Percentiles rank a stretch among this genome's conserved stretches.
Evolutionary conservation across 768 basidiomycete genomes (phyloP).

Genomic region (Pleurotus pulmonarius): DNA sequence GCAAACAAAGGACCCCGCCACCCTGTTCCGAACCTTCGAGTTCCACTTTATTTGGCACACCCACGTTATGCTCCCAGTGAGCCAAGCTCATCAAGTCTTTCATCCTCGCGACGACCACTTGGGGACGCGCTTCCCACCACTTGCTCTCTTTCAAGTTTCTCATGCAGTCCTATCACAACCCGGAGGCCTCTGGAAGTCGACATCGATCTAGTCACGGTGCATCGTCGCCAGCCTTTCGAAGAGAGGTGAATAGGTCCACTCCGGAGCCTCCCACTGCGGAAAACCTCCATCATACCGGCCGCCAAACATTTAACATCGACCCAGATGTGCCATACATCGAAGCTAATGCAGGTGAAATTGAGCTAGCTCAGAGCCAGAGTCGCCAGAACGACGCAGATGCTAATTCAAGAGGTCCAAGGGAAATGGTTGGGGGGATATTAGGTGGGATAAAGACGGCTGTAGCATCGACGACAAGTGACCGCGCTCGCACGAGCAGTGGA

Average conservation of each 20-base stretch:
- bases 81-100: no score
- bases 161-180: no score
- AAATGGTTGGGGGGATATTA: conserved; percentile 12
- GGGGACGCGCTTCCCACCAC: no score
- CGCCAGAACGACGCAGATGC: neutral
- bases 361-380: neutral
- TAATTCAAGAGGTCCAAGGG: neutral
- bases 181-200: neutral
- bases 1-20: no score
- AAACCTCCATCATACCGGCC: neutral
- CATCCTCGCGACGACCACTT: no score
- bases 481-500: neutral
- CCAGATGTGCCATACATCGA: neutral
- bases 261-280: neutral
- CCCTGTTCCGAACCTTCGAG: no score
- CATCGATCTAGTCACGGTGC: neutral
- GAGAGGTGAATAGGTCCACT: neutral
- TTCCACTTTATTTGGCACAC: no score
- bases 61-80: no score
- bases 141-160: no score
- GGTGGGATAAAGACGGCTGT: conserved; percentile 3
- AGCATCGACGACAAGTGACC: neutral
- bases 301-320: conserved; percentile 4
- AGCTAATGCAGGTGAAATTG: neutral
- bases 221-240: neutral